A percentile compares a stretch with the other conserved stretches of the same genome.
phyloP scores from a whole-genome alignment of 2,329 filamentous ascomycete species.

The Coniochaeta hoffmannii region DNA sequence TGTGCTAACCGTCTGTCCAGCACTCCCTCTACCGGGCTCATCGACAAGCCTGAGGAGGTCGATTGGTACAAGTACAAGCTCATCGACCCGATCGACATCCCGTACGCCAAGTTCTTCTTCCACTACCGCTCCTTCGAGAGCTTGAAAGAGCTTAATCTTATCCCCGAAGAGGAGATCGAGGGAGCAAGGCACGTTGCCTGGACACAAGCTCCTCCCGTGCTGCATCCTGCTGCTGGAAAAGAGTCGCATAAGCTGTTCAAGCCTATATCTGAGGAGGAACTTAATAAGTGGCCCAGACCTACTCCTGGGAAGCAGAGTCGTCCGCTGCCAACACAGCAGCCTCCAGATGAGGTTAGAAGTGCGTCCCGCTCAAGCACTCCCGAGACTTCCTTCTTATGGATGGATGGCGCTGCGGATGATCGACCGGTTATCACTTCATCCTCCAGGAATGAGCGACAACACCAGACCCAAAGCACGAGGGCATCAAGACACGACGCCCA shows the following conservation, averaged over 20 bases:
- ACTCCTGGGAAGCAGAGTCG: background rate
- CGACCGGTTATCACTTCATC: background rate
- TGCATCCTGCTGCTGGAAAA: too few relatives aligned
- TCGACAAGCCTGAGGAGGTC: conserved; percentile 42
- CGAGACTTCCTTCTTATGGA: background rate
- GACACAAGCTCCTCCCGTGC: too few relatives aligned
- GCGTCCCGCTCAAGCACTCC: background rate
- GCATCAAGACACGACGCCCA: background rate
- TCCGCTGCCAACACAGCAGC: background rate
- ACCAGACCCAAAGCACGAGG: conserved; percentile 3
- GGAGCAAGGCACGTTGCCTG: too few relatives aligned
- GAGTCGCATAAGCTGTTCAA: too few relatives aligned
- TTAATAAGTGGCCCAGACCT: too few relatives aligned
- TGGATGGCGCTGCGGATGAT: background rate
- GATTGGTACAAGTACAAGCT: conserved; percentile 46
- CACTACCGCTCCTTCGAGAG: conserved; percentile 48
- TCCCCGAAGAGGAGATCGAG: conserved; percentile 20
- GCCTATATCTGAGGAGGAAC: too few relatives aligned
- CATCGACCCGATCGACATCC: conserved; percentile 41
- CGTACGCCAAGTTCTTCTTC: conserved; percentile 46
- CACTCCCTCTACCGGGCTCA: conserved; percentile 42
- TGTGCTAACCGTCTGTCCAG: conserved; percentile 21
- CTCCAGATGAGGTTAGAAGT: background rate
- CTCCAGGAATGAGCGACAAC: background rate
- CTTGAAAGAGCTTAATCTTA: conserved; percentile 39